A percentile compares a stretch with the other conserved stretches of the same genome.
These are phyloP conservation scores for Mucor mucedo DNA, from an alignment of 371 early-diverging fungal genomes.

Conservation along the genomic window DNA sequence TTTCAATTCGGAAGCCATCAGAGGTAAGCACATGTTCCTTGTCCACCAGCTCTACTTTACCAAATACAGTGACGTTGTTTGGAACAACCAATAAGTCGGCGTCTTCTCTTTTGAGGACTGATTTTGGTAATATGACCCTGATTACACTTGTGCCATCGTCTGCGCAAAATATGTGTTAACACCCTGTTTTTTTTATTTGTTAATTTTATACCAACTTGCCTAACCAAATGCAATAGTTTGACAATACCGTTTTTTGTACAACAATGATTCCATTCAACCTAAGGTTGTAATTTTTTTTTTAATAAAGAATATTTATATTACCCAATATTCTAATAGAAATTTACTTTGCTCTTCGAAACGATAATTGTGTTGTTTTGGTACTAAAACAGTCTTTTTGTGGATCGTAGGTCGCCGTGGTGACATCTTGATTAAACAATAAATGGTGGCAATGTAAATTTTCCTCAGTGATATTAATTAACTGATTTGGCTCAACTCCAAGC, in stretches of 20 bases:
- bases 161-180: neutral
- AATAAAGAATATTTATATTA: neutral
- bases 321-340: neutral
- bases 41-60: constrained; percentile 8
- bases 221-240: constrained; percentile 20
- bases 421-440: constrained; percentile 25
- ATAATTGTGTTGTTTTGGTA: constrained; percentile 3
- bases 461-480: constrained; percentile 12
- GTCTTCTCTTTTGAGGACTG: neutral
- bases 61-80: constrained; percentile 18
- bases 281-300: no score
- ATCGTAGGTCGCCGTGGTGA: constrained; percentile 4
- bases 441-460: constrained; percentile 29
- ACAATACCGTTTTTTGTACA: constrained; percentile 12
- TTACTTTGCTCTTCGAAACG: constrained; percentile 24
- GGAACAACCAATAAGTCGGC: neutral
- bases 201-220: constrained; percentile 8
- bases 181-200: no score
- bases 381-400: constrained; percentile 3
- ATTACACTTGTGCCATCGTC: constrained; percentile 33
- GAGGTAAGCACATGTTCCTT: constrained; percentile 14
- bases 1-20: constrained; percentile 19
- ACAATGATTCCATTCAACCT: constrained; percentile 32
- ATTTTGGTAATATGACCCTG: constrained; percentile 6
- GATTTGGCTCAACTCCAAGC: neutral